phyloP scores from a whole-genome alignment of 2,329 filamentous ascomycete genomes.

The Drechmeria coniospora region DNA sequence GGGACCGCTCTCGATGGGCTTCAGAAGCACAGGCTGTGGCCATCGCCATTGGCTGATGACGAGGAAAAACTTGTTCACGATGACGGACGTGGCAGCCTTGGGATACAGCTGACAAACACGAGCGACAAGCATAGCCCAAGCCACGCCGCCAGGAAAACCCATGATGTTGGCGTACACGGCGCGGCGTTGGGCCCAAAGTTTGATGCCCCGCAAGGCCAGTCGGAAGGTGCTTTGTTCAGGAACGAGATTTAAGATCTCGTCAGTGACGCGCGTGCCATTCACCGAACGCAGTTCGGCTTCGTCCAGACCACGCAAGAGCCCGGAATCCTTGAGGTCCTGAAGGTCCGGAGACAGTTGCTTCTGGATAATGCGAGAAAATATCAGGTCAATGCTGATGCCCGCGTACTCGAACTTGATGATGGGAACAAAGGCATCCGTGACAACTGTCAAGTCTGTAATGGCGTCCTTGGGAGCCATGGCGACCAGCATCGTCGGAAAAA shows the following conservation, averaged over 20 bases:
- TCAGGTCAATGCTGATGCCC: slow-evolving; percentile 87
- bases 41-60: slow-evolving; percentile 86
- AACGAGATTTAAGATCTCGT: slow-evolving; percentile 78
- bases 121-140: slow-evolving; percentile 95
- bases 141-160: slow-evolving; percentile 90
- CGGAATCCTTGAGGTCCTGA: slow-evolving; percentile 65
- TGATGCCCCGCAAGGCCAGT: slow-evolving; percentile 78
- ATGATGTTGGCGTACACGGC: slow-evolving; percentile 94
- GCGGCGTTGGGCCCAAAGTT: slow-evolving; percentile 86
- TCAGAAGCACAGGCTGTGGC: slow-evolving; percentile 85
- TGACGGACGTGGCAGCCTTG: slow-evolving; percentile 72
- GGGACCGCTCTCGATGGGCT: slow-evolving; percentile 69
- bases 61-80: slow-evolving; percentile 88
- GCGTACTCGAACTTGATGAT: slow-evolving; percentile 94
- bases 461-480: slow-evolving; percentile 63
- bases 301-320: slow-evolving; percentile 70
- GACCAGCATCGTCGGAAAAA: slow-evolving; percentile 68
- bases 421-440: slow-evolving; percentile 83
- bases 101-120: slow-evolving; percentile 93
- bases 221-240: slow-evolving; percentile 84
- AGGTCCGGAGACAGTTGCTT: slow-evolving; percentile 52
- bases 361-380: slow-evolving; percentile 63
- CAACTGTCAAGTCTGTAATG: slow-evolving; percentile 70
- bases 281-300: slow-evolving; percentile 77
- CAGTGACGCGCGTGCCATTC: slow-evolving; percentile 87